phyloP scores from a whole-genome alignment of 345 rosid genomes.

The Ceriops tagal region DNA sequence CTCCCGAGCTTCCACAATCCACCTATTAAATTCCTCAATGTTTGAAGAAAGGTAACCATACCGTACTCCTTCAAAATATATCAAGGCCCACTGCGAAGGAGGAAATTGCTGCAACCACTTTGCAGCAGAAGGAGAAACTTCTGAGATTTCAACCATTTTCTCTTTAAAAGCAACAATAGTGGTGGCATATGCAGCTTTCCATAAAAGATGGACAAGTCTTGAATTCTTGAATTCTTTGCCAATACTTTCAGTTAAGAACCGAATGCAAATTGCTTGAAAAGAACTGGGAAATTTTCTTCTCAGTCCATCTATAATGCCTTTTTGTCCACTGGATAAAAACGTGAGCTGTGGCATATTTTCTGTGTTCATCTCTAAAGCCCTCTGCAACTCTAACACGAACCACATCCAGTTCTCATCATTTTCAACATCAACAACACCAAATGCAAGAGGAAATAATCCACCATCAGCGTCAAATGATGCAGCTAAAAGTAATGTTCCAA shows the following conservation, averaged over 20 bases:
- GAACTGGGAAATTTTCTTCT: slow-evolving; percentile 40
- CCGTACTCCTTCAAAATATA: slow-evolving; percentile 40
- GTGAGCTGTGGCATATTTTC: slow-evolving; percentile 37
- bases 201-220: slow-evolving; percentile 44
- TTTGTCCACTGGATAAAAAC: slow-evolving; percentile 39
- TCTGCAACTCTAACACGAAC: slow-evolving; percentile 55
- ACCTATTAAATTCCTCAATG: slow-evolving; percentile 43
- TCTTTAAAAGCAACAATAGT: slow-evolving; percentile 40
- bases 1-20: slow-evolving; percentile 52
- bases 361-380: slow-evolving; percentile 36
- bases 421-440: slow-evolving; percentile 51
- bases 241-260: slow-evolving; percentile 41
- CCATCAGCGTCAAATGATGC: slow-evolving; percentile 56
- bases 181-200: slow-evolving; percentile 56
- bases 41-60: slow-evolving; percentile 50
- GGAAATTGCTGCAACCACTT: slow-evolving; percentile 50
- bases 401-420: slow-evolving; percentile 53
- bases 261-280: slow-evolving; percentile 40
- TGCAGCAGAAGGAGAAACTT: slow-evolving; percentile 43
- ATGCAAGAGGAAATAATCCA: slow-evolving; percentile 51
- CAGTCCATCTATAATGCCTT: slow-evolving; percentile 38
- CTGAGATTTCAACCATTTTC: slow-evolving; percentile 46
- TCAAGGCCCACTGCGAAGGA: slow-evolving; percentile 44
- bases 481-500: slow-evolving; percentile 51
- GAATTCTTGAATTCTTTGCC: slow-evolving; percentile 53